phyloP scores from a whole-genome alignment of 345 rosid genomes.

The Bruguiera sexangula region DNA sequence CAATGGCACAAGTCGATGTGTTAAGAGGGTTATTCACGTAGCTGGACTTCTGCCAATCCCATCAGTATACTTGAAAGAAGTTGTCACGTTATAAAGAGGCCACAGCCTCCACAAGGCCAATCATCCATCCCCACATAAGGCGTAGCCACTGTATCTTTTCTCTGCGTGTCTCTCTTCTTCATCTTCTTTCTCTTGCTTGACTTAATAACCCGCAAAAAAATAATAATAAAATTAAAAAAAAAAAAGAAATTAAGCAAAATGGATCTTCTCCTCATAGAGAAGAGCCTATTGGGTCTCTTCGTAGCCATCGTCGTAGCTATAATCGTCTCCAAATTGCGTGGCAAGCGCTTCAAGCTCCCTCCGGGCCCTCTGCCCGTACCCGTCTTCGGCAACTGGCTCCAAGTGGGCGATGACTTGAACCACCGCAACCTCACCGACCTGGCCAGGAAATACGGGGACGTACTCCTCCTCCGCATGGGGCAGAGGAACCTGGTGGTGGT shows the following conservation, averaged over 20 bases:
- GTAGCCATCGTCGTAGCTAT: conserved; percentile 58
- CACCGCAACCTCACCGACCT: conserved; percentile 81
- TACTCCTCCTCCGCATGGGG: conserved; percentile 80
- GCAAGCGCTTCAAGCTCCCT: conserved; percentile 80
- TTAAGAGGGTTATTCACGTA: too few species aligned
- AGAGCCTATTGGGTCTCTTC: conserved; percentile 71
- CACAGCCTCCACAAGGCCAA: too few species aligned
- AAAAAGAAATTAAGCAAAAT: conserved; percentile 16
- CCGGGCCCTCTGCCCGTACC: conserved; percentile 93
- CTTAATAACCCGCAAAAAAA: too few species aligned
- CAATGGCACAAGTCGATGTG: too few species aligned
- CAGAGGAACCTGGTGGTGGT: conserved; percentile 85
- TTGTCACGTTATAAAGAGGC: too few species aligned
- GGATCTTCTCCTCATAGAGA: conserved; percentile 86
- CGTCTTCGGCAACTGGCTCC: conserved; percentile 97
- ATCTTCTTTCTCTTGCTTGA: neutral
- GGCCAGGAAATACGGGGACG: conserved; percentile 69
- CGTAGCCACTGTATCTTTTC: too few species aligned
- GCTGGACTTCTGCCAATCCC: too few species aligned
- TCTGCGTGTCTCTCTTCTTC: neutral
- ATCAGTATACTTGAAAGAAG: too few species aligned
- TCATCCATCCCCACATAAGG: too few species aligned
- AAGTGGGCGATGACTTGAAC: conserved; percentile 94
- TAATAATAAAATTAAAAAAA: too few species aligned
- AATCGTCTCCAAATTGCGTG: conserved; percentile 70